Evolutionary conservation across 306 rosid species (phyloP), one percentile per base, ranked within the genome.

Genomic region (Ormosia semicastrata): DNA sequence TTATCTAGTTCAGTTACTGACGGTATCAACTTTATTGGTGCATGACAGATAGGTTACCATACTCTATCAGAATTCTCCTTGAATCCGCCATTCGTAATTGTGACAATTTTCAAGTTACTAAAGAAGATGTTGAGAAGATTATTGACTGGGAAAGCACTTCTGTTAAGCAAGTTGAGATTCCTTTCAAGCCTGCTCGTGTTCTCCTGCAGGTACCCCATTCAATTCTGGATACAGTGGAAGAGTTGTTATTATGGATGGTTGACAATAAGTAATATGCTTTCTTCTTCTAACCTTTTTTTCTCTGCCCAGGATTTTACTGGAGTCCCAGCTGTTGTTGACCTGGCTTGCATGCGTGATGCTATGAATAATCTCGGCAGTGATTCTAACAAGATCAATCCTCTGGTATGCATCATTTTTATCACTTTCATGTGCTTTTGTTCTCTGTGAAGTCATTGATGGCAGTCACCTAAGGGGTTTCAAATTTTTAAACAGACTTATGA

Each of bases 321-420:
- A 79, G 99, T 96, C 34, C 99, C 99, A 39, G 97, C 97, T 53
- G 99, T 96, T 81, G 99, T 96, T 52, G 99, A 96, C 83, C 91
- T 96, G 59, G 99, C 99, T 62, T 91, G 96, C 68, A 96, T 96
- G 99, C 98, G 99, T 52, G 99, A 96, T 93, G 99, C 99, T 71
- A 93, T 96, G 99, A 96, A 93, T 83, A 91, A 66, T 66, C 97
- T 96, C 56, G 99, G 98, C 73, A 96, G 97, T 30, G 97, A 96
- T 88, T 96, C 99, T 68, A 82, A 93, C 78, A 96, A 93, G 88
- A 96, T 96, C 36, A 96, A 96, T 81, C 99, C 99, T 54, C 80
- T 96, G 95, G 99, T 96, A 88, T 46, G 77, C 76, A 17, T 80
- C 44, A 8, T 67, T 76, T 78, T 86, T 78, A 43, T 81, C 18